Percentiles rank a stretch among this genome's conserved stretches.
These are phyloP conservation scores for Fomes fomentarius DNA, from an alignment of 1,284 basidiomycete species.

Conservation along the genomic window DNA sequence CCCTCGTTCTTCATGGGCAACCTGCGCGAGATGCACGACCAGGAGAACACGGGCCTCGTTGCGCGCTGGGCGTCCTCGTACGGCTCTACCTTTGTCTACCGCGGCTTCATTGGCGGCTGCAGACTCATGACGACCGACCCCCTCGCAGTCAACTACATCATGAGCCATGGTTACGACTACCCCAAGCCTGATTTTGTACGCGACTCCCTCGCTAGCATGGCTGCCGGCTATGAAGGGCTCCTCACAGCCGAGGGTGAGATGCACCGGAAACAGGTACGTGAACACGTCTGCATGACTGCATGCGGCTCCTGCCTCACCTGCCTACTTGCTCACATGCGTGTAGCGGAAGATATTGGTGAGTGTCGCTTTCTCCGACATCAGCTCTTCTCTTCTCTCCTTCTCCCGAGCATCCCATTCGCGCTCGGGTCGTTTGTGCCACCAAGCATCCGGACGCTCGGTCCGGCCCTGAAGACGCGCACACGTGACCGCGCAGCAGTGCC, in stretches of 20 bases:
- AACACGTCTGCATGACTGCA: background rate
- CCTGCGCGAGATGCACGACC: conserved; percentile 56
- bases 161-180: conserved; percentile 62
- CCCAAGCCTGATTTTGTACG: conserved; percentile 69
- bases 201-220: conserved; percentile 58
- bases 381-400: background rate
- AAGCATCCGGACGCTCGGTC: conserved; percentile 1
- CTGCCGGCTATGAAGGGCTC: conserved; percentile 48
- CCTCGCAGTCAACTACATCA: conserved; percentile 60
- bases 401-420: background rate
- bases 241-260: conserved; percentile 53
- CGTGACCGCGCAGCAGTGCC: conserved; percentile 13
- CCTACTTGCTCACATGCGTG: conserved; percentile 2
- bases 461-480: conserved; percentile 14
- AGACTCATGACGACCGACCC: conserved; percentile 66
- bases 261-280: conserved; percentile 56
- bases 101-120: conserved; percentile 55
- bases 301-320: too few species aligned
- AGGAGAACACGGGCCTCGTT: conserved; percentile 58
- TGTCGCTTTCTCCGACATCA: conserved; percentile 6
- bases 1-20: conserved; percentile 58
- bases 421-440: background rate
- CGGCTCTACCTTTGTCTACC: conserved; percentile 57
- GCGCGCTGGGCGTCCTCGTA: conserved; percentile 49
- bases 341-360: conserved; percentile 47